Base-by-base conservation (phyloP, 2,329 filamentous ascomycete species). In the Acrodontium crateriforme region DNA sequence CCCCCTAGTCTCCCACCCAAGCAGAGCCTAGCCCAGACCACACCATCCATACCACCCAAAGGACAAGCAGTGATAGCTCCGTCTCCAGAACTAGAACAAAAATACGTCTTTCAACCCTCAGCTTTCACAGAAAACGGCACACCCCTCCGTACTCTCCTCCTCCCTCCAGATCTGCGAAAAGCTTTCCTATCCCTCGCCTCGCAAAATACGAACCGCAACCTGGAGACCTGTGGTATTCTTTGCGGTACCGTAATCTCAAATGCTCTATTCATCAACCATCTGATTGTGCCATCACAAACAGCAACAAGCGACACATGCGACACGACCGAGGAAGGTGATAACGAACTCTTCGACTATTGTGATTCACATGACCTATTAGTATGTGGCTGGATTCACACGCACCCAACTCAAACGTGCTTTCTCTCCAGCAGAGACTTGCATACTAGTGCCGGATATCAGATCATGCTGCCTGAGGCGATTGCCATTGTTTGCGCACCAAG, bases 351-450 rank as follows among this genome's bases (percentile, higher is more conserved):
- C 42, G 83, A 93, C 31, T 94, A 87, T 52, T 91, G 85, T 48
- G 80, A 89, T 44, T 67, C 65, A 4, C 72, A 92, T 46, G 80
- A 91, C 35, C 57, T 95, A 18, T 71, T 93, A 53, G 74, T 92
- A 29, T 67, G 93, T 4, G 87, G 87, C 20, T 98, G 89, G 89
- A 98, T 98, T 36, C 89, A 98, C 51, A 98, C 89, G 0, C 89
- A 98, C 52, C 89, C 89, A 0, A 83, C 78, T 0, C 89, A 98
- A 58, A 91, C 83, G 0, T 98, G 89, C 55, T 98, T 98, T 53
- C 91, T 98, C 81, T 93, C 83, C 50, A 89, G 79, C 26, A 67
- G 87, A 27, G 89, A 98, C 49, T 52, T 95, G 40, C 89, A 98
- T 50, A 98, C 91, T 0, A 87, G 93, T 49, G 76, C 77, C 3